phyloP scores from a whole-genome alignment of 352 stramenopile species.

The Phytophthora ohioensis region DNA sequence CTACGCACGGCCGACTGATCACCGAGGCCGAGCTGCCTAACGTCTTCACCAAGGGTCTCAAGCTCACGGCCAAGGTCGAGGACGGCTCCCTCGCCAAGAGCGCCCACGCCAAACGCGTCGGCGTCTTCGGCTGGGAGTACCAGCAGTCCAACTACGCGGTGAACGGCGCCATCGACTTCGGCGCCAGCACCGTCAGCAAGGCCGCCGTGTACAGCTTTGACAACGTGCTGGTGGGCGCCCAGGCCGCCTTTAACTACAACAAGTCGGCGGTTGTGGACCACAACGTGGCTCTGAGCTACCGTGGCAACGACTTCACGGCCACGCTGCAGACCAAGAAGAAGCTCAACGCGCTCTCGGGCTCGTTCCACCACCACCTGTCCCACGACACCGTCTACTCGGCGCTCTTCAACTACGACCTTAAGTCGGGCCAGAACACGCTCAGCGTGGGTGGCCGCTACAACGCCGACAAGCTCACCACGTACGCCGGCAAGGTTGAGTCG shows the following conservation, averaged over 20 bases:
- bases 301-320: conserved; percentile 76
- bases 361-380: conserved; percentile 86
- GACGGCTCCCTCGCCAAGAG: conserved; percentile 86
- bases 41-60: conserved; percentile 80
- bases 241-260: conserved; percentile 81
- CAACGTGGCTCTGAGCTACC: conserved; percentile 85
- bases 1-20: conserved; percentile 78
- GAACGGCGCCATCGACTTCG: conserved; percentile 66
- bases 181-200: conserved; percentile 63
- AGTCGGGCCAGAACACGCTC: conserved; percentile 85
- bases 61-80: conserved; percentile 87
- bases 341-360: conserved; percentile 81
- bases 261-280: conserved; percentile 88
- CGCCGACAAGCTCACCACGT: conserved; percentile 84
- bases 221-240: conserved; percentile 78
- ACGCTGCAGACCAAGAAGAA: conserved; percentile 90
- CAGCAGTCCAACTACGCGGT: conserved; percentile 68
- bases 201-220: conserved; percentile 81
- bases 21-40: conserved; percentile 85
- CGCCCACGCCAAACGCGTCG: conserved; percentile 75
- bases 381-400: conserved; percentile 88
- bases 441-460: conserved; percentile 86
- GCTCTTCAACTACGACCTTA: conserved; percentile 90
- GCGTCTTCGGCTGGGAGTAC: conserved; percentile 84
- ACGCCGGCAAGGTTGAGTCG: conserved; percentile 88